Conservation (phyloP, 805 yeast genomes). For the Vanderwaltozyma yarrowii region DNA sequence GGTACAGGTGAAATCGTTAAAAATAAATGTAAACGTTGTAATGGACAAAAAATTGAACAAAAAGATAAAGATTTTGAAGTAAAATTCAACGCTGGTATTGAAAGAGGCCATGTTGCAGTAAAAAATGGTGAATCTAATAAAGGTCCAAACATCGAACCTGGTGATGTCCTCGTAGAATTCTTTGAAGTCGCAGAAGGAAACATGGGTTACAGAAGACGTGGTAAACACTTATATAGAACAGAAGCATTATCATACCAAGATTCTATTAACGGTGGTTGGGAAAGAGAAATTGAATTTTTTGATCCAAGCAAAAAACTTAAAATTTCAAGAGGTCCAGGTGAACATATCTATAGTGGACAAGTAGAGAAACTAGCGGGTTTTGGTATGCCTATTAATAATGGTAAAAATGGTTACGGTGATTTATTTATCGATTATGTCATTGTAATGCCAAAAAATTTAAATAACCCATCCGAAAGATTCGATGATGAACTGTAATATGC, state of each 20-base stretch:
- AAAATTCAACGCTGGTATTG: constrained; percentile 60
- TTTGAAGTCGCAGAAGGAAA: constrained; percentile 43
- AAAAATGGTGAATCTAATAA: constrained; percentile 74
- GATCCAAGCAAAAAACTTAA: constrained; percentile 44
- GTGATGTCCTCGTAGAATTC: constrained; percentile 60
- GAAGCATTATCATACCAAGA: constrained; percentile 68
- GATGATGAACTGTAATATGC: constrained; percentile 17
- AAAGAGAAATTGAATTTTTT: constrained; percentile 51
- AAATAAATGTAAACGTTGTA: constrained; percentile 57
- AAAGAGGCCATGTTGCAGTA: constrained; percentile 46
- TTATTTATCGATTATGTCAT: constrained; percentile 38
- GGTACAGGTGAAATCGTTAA: constrained; percentile 66
- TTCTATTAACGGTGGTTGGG: constrained; percentile 76
- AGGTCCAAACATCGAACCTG: constrained; percentile 72
- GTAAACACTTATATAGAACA: constrained; percentile 63
- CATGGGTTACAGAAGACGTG: constrained; percentile 80
- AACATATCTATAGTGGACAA: constrained; percentile 52
- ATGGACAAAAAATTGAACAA: constrained; percentile 56
- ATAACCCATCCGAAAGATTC: constrained; percentile 1
- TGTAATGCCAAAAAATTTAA: constrained; percentile 24
- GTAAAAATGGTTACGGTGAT: constrained; percentile 43
- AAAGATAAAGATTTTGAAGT: constrained; percentile 48
- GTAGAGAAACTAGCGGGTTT: constrained; percentile 59
- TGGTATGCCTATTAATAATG: constrained; percentile 64
- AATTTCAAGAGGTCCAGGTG: constrained; percentile 42